Conservation (phyloP, 2,329 filamentous ascomycete species). For the Alternaria atra region DNA sequence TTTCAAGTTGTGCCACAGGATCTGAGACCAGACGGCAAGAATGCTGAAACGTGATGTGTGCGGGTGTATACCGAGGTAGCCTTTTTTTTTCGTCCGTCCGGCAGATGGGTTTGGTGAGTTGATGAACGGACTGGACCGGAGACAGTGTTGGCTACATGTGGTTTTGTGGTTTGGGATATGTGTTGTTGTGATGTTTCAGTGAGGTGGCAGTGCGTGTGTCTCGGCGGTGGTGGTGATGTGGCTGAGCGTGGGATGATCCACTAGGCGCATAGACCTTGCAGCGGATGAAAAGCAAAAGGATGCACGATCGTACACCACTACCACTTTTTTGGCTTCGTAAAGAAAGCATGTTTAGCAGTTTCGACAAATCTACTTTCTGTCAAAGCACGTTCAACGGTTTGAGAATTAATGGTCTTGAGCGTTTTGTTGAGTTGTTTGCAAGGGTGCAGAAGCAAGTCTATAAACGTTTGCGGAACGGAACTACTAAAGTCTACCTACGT, state of each 20-base stretch:
- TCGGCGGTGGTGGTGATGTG: background rate
- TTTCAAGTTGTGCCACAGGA: background rate
- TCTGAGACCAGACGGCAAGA: slow-evolving; percentile 1
- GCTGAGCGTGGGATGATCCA: background rate
- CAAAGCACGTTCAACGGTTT: background rate
- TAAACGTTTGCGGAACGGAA: background rate
- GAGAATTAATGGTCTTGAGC: background rate
- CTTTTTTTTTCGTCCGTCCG: background rate
- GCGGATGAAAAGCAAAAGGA: too few relatives aligned
- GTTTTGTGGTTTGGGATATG: background rate
- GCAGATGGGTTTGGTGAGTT: background rate
- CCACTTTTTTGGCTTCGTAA: background rate
- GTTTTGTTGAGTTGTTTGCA: slow-evolving; percentile 1
- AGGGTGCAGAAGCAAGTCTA: slow-evolving; percentile 2
- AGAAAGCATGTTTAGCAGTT: background rate
- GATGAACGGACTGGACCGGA: background rate
- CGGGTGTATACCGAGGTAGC: background rate
- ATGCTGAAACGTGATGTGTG: background rate
- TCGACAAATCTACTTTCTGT: background rate
- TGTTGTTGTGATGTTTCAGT: too few relatives aligned
- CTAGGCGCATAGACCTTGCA: too few relatives aligned
- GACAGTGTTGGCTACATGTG: background rate
- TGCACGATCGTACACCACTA: too few relatives aligned
- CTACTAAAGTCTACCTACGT: slow-evolving; percentile 1
- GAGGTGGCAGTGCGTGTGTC: background rate